Evolutionary conservation across 768 basidiomycete species (phyloP).

Genomic region (Plicaturopsis crispa): DNA sequence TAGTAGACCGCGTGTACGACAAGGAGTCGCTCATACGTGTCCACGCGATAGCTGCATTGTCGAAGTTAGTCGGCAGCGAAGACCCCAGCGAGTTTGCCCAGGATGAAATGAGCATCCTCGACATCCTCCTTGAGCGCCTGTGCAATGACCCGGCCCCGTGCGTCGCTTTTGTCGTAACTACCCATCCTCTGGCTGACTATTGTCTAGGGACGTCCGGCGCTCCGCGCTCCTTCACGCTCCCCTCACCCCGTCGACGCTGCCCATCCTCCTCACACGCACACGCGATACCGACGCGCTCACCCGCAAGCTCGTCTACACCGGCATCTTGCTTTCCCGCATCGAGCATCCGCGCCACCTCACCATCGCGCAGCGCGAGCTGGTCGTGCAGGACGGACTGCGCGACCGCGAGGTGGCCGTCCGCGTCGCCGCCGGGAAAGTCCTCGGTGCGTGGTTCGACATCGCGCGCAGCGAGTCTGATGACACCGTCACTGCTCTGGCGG

Average conservation of each 20-base stretch:
- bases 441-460: slow-evolving; percentile 71
- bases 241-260: slow-evolving; percentile 44
- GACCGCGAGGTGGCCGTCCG: slow-evolving; percentile 77
- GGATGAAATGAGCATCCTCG: slow-evolving; percentile 42
- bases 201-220: slow-evolving; percentile 76
- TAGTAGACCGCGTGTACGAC: slow-evolving; percentile 71
- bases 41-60: slow-evolving; percentile 74
- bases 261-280: slow-evolving; percentile 63
- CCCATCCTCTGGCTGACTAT: background rate
- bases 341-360: slow-evolving; percentile 57
- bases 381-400: slow-evolving; percentile 76
- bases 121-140: slow-evolving; percentile 59
- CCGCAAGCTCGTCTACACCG: slow-evolving; percentile 66
- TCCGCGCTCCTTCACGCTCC: slow-evolving; percentile 69
- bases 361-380: slow-evolving; percentile 65
- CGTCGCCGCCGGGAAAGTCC: slow-evolving; percentile 60
- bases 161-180: slow-evolving; percentile 28
- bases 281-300: slow-evolving; percentile 72
- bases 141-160: slow-evolving; percentile 72
- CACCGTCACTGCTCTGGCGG: slow-evolving; percentile 27
- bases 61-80: slow-evolving; percentile 68
- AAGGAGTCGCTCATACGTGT: slow-evolving; percentile 72
- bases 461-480: slow-evolving; percentile 24
- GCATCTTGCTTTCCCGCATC: slow-evolving; percentile 41
- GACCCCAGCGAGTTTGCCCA: slow-evolving; percentile 47